A percentile compares a stretch with the other conserved stretches of the same genome.
Conservation (phyloP, 2,329 filamentous ascomycete species). For the Aspergillus sp. region DNA sequence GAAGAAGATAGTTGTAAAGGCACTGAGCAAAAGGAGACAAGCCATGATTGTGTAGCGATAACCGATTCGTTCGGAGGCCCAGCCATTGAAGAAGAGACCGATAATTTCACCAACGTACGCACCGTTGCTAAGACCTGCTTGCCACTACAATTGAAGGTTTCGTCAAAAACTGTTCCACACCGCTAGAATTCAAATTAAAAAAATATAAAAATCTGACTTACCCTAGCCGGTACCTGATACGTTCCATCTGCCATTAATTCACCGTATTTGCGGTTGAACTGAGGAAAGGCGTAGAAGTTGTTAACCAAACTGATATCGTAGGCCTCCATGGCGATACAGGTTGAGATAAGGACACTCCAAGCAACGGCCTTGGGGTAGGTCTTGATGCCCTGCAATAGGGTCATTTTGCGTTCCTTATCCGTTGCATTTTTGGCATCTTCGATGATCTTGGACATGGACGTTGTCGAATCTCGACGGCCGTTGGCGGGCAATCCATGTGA, state of each 20-base stretch:
- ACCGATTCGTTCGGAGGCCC: slow-evolving; percentile 47
- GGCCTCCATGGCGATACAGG: slow-evolving; percentile 86
- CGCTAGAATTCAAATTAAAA: not conserved
- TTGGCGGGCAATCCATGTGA: slow-evolving; percentile 9
- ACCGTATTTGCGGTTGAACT: slow-evolving; percentile 40
- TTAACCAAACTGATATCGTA: slow-evolving; percentile 78
- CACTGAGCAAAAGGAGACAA: slow-evolving; percentile 42
- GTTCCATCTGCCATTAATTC: slow-evolving; percentile 23
- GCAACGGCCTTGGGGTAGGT: slow-evolving; percentile 82
- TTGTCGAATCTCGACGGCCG: slow-evolving; percentile 14
- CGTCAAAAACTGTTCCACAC: slow-evolving; percentile 11
- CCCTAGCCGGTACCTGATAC: slow-evolving; percentile 37
- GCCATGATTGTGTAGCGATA: slow-evolving; percentile 49
- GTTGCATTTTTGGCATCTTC: slow-evolving; percentile 39
- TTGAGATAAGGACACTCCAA: slow-evolving; percentile 84
- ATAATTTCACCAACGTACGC: slow-evolving; percentile 45
- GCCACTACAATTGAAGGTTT: slow-evolving; percentile 30
- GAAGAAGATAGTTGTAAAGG: slow-evolving; percentile 49
- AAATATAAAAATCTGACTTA: slow-evolving; percentile 15
- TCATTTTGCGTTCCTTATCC: slow-evolving; percentile 59
- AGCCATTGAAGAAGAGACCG: slow-evolving; percentile 49
- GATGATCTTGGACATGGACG: slow-evolving; percentile 29
- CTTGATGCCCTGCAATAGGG: slow-evolving; percentile 67
- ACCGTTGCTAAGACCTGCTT: slow-evolving; percentile 42
- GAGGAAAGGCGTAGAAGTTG: slow-evolving; percentile 62